Evolutionary conservation across 129 eudicot species (phyloP).

Genomic region (Centaurea solstitialis): DNA sequence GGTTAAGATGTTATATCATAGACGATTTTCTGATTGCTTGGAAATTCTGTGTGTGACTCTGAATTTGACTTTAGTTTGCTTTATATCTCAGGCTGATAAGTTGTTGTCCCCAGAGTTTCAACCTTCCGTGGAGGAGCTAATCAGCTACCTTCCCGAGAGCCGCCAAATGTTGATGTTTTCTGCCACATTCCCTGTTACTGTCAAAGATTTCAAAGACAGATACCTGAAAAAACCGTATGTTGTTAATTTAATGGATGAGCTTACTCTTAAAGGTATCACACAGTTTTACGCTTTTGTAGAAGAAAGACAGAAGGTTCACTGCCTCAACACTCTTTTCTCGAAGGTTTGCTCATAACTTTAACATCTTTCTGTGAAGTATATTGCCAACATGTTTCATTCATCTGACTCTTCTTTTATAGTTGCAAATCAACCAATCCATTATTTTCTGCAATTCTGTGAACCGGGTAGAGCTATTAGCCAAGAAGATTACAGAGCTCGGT

Average conservation of each 20-base stretch:
- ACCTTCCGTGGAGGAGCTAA: constrained; percentile 65
- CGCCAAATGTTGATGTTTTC: constrained; percentile 84
- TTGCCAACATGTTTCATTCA: constrained; percentile 16
- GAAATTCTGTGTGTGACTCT: neutral
- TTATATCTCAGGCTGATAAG: constrained; percentile 74
- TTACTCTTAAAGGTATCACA: constrained; percentile 76
- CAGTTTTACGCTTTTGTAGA: constrained; percentile 80
- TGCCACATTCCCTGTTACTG: constrained; percentile 81
- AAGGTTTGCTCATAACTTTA: constrained; percentile 51
- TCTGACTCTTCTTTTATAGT: constrained; percentile 43
- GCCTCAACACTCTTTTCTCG: constrained; percentile 79
- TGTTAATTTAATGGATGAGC: constrained; percentile 81
- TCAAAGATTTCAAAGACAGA: constrained; percentile 71
- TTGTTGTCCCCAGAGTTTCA: constrained; percentile 74
- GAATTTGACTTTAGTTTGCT: neutral
- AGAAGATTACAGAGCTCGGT: constrained; percentile 73
- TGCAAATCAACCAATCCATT: constrained; percentile 84
- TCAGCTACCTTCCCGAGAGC: constrained; percentile 55
- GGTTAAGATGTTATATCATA: neutral
- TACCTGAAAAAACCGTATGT: constrained; percentile 60
- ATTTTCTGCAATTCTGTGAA: constrained; percentile 84
- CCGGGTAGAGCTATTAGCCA: constrained; percentile 80
- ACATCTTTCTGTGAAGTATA: neutral
- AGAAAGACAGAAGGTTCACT: constrained; percentile 80
- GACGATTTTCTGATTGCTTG: neutral